Evolutionary conservation across 768 basidiomycete genomes (phyloP).

Genomic region (Pleurotus citrinopileatus): DNA sequence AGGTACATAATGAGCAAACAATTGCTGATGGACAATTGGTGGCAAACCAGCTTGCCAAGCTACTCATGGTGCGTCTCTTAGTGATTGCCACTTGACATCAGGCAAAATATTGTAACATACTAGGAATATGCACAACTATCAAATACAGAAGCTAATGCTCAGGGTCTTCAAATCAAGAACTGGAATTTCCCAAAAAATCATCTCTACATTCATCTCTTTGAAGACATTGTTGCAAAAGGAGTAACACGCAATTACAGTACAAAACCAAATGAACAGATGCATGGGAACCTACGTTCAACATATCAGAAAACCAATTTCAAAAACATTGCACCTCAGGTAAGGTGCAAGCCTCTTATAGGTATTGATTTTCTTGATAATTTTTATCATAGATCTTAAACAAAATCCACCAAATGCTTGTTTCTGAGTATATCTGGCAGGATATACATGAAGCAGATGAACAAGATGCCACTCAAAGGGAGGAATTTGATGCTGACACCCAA

Average conservation of each 20-base stretch:
- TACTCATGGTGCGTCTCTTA: conserved; percentile 18
- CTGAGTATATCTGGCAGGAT: neutral
- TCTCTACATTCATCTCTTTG: conserved; percentile 27
- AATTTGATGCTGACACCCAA: neutral
- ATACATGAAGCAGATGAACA: neutral
- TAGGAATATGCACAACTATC: neutral
- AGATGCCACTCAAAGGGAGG: neutral
- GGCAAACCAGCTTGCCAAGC: conserved; percentile 13
- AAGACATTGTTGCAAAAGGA: conserved; percentile 30
- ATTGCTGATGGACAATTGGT: conserved; percentile 18
- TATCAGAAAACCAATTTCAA: conserved; percentile 13
- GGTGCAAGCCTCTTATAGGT: neutral
- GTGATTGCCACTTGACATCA: neutral
- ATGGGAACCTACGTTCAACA: conserved; percentile 18
- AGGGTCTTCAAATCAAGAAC: conserved; percentile 15
- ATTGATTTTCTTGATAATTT: neutral
- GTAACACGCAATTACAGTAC: conserved; percentile 27
- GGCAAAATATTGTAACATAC: neutral
- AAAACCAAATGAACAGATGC: conserved; percentile 26
- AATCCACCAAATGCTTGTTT: neutral
- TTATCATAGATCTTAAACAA: neutral
- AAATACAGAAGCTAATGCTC: too few relatives aligned
- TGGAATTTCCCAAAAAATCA: conserved; percentile 36
- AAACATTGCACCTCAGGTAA: neutral
- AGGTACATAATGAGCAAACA: conserved; percentile 27